These are phyloP conservation scores for Wallacemonas rigidus DNA, from an alignment of 208 protist species.

Conservation along the genomic window DNA sequence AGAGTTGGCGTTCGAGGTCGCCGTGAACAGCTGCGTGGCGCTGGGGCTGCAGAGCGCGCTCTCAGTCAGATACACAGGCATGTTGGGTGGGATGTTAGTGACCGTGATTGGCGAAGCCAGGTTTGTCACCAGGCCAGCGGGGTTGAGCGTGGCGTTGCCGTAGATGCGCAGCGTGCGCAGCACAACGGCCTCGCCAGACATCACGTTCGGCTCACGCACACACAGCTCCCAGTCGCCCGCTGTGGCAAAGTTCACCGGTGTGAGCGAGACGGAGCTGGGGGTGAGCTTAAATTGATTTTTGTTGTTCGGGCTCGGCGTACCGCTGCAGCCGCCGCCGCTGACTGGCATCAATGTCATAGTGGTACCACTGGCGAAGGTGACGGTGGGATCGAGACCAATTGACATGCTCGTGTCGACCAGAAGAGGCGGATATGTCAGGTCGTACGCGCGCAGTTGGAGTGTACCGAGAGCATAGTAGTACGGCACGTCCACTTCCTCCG, in stretches of 20 bases:
- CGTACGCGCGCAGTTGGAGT: conserved; percentile 40
- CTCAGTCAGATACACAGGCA: conserved; percentile 29
- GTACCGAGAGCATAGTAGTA: conserved; percentile 41
- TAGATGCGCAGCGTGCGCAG: conserved; percentile 52
- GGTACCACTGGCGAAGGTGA: conserved; percentile 34
- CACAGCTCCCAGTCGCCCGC: conserved; percentile 57
- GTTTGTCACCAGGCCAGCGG: conserved; percentile 38
- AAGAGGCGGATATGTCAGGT: conserved; percentile 45
- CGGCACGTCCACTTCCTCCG: conserved; percentile 14
- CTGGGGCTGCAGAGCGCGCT: conserved; percentile 22
- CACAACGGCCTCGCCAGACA: conserved; percentile 20
- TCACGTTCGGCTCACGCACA: conserved; percentile 35
- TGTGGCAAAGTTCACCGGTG: conserved; percentile 34
- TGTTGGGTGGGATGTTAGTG: conserved; percentile 34
- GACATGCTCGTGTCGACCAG: conserved; percentile 28
- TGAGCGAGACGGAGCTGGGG: conserved; percentile 14
- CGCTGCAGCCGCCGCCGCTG: conserved; percentile 8
- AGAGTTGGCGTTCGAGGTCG: conserved; percentile 32
- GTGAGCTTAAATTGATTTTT: conserved; percentile 31
- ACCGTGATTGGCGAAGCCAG: conserved; percentile 31
- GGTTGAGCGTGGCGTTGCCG: conserved; percentile 36
- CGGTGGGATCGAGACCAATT: conserved; percentile 42
- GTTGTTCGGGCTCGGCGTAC: conserved; percentile 11
- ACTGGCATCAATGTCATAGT: conserved; percentile 37
- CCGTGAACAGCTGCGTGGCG: conserved; percentile 25